Percentiles rank a stretch among this genome's conserved stretches.
Evolutionary conservation across 148 eudicot genomes (phyloP).

Genomic region (Limonium bicolor): DNA sequence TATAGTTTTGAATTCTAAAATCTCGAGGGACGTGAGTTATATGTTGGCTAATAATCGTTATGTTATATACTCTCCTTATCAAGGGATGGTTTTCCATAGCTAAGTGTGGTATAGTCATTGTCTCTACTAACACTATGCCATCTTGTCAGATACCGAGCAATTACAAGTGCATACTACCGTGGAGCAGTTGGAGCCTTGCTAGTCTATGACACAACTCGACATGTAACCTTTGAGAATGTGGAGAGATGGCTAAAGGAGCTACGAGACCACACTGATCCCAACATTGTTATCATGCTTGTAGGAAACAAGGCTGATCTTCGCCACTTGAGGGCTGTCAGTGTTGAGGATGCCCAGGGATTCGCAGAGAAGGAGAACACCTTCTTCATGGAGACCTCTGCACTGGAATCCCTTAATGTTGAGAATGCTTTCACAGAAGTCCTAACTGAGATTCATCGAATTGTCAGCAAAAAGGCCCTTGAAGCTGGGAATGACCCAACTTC

Average conservation of each 20-base stretch:
- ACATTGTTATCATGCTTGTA: conserved; percentile 55
- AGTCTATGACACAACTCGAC: conserved; percentile 41
- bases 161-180: conserved; percentile 60
- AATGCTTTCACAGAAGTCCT: conserved; percentile 51
- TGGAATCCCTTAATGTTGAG: conserved; percentile 48
- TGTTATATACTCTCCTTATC: too few relatives aligned
- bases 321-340: conserved; percentile 47
- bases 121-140: background rate
- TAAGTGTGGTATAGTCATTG: background rate
- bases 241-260: conserved; percentile 68
- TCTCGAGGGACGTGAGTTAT: too few relatives aligned
- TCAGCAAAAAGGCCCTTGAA: conserved; percentile 44
- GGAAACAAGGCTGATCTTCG: conserved; percentile 59
- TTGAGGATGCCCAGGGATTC: conserved; percentile 48
- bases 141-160: conserved; percentile 43
- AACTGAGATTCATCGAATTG: conserved; percentile 34
- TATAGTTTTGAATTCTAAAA: too few relatives aligned
- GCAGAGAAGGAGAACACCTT: conserved; percentile 39
- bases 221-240: conserved; percentile 54
- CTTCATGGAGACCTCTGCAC: conserved; percentile 58
- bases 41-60: too few relatives aligned
- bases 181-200: conserved; percentile 62
- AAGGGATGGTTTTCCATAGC: background rate
- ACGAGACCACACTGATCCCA: conserved; percentile 50
- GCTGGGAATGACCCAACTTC: conserved; percentile 39